Conservation (phyloP, 768 basidiomycete species). For the Russula emetica region DNA sequence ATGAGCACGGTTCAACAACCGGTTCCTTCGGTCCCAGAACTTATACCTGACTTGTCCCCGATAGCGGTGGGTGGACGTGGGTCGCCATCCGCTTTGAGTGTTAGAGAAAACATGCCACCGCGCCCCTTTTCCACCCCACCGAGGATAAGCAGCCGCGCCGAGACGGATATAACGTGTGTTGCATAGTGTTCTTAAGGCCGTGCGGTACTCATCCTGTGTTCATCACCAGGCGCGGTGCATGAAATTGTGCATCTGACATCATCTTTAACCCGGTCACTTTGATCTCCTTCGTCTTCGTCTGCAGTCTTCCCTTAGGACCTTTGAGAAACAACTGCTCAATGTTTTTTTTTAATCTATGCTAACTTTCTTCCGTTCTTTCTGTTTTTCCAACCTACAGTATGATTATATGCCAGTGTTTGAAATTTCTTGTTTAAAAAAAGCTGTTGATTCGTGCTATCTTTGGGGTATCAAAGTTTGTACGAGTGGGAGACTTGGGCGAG, state of each 20-base stretch:
- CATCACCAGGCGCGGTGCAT: not conserved
- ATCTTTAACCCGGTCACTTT: not conserved
- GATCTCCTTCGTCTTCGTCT: conserved; percentile 5
- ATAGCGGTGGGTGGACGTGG: not conserved
- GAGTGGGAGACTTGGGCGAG: not conserved
- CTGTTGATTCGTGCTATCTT: not conserved
- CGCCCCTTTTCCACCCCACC: conserved; percentile 26
- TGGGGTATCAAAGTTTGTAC: not conserved
- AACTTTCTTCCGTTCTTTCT: not conserved
- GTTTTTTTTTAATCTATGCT: not conserved
- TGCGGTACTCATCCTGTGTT: not conserved
- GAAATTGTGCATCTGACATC: not conserved
- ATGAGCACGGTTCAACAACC: not conserved
- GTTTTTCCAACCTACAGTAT: not conserved
- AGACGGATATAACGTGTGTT: conserved; percentile 1
- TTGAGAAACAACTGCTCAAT: not conserved
- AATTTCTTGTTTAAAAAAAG: not conserved
- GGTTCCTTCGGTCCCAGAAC: not conserved
- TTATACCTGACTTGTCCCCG: conserved; percentile 7
- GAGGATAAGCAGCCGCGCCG: conserved; percentile 14
- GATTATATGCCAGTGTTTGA: conserved; percentile 12
- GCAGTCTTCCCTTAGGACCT: not conserved
- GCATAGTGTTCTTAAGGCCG: not conserved
- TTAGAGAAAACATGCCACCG: conserved; percentile 12
- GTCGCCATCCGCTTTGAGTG: not conserved